phyloP scores from a whole-genome alignment of 192 early-diverging fungal genomes.

The Mortierella antarctica region DNA sequence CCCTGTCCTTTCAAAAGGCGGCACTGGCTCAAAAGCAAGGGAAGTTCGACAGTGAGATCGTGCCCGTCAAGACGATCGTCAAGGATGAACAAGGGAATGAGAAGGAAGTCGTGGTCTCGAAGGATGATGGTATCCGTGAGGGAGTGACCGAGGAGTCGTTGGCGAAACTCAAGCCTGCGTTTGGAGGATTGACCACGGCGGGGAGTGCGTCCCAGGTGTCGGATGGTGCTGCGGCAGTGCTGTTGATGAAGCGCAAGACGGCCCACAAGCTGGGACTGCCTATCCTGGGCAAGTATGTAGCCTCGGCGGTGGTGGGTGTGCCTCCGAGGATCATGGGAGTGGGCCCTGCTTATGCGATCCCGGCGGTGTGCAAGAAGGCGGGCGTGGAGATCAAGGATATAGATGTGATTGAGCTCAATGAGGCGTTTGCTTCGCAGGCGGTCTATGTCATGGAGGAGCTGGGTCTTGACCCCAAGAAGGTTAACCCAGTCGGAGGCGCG shows the following conservation, averaged over 20 bases:
- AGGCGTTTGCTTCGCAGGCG: constrained; percentile 97
- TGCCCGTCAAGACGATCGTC: constrained; percentile 79
- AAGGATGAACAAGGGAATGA: constrained; percentile 81
- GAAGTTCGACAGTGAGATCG: constrained; percentile 90
- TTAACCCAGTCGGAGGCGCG: constrained; percentile 82
- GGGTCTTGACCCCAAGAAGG: constrained; percentile 84
- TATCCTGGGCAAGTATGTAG: constrained; percentile 86
- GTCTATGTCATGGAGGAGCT: constrained; percentile 92
- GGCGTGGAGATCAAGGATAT: constrained; percentile 83
- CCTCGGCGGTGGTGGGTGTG: constrained; percentile 87
- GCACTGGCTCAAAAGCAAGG: constrained; percentile 87
- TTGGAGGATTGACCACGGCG: constrained; percentile 91
- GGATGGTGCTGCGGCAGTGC: constrained; percentile 95
- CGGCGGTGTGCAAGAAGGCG: constrained; percentile 82
- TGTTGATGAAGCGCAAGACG: constrained; percentile 92
- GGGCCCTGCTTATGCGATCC: constrained; percentile 95
- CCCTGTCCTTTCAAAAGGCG: constrained; percentile 86
- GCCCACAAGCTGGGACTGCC: constrained; percentile 87
- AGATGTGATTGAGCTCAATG: constrained; percentile 93
- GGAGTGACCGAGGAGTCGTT: constrained; percentile 83
- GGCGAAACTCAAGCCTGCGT: constrained; percentile 87
- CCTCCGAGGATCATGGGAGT: constrained; percentile 98
- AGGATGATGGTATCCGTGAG: constrained; percentile 92
- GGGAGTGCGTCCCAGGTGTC: constrained; percentile 98
- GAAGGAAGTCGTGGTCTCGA: constrained; percentile 71